A percentile compares a stretch with the other conserved stretches of the same genome.
Evolutionary conservation across 495 filamentous ascomycete species (phyloP).

Genomic region (Penicillium psychrofluorescens): DNA sequence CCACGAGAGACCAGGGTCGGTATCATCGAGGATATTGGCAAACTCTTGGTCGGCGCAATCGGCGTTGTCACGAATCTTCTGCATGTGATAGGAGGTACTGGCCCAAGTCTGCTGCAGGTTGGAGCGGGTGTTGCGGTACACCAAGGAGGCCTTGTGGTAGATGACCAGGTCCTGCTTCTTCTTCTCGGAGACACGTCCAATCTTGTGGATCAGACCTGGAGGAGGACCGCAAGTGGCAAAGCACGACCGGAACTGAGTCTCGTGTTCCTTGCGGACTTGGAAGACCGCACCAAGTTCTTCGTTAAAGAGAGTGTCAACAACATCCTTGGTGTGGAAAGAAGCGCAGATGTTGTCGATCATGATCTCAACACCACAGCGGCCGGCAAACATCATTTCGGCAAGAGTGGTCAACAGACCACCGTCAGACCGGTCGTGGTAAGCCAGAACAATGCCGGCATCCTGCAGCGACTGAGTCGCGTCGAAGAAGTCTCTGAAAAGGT

Average conservation of each 20-base stretch:
- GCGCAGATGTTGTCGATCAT: conserved; percentile 66
- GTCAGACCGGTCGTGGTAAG: conserved; percentile 92
- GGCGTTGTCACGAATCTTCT: conserved; percentile 83
- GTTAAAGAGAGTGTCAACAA: conserved; percentile 79
- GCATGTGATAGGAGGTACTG: conserved; percentile 83
- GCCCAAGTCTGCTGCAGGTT: conserved; percentile 86
- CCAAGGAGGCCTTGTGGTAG: conserved; percentile 54
- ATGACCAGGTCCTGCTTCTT: conserved; percentile 76
- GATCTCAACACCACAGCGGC: conserved; percentile 80
- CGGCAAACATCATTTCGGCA: conserved; percentile 97
- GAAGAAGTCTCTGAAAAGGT: conserved; percentile 83
- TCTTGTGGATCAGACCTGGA: conserved; percentile 67
- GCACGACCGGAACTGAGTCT: conserved; percentile 77
- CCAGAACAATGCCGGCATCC: conserved; percentile 78
- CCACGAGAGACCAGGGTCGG: conserved; percentile 79
- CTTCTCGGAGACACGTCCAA: conserved; percentile 63
- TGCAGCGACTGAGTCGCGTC: conserved; percentile 84
- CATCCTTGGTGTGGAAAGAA: conserved; percentile 47
- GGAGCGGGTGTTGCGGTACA: conserved; percentile 62
- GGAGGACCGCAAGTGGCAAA: conserved; percentile 92
- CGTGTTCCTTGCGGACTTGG: conserved; percentile 79
- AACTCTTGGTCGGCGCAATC: conserved; percentile 82
- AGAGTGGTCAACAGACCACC: conserved; percentile 89
- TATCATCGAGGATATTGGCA: conserved; percentile 63
- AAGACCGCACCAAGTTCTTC: conserved; percentile 98